Evolutionary conservation across 176 grass and related monocot genomes (phyloP).

Genomic region (Miscanthus lutarioriparius): DNA sequence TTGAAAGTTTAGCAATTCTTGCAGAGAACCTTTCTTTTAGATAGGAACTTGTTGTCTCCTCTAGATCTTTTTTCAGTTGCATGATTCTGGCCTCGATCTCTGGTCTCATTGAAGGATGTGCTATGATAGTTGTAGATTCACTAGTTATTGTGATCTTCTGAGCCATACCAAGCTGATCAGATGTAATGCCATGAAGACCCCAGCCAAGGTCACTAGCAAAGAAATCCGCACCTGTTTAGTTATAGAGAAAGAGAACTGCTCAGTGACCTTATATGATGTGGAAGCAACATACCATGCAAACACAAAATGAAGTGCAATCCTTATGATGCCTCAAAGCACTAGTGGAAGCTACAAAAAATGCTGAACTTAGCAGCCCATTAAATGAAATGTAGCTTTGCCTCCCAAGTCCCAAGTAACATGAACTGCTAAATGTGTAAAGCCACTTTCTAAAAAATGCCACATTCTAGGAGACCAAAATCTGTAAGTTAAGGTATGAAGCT

Average conservation of each 20-base stretch:
- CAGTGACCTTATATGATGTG: background rate
- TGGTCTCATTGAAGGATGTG: constrained; percentile 79
- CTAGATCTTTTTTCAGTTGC: constrained; percentile 90
- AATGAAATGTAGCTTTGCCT: background rate
- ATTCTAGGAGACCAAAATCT: background rate
- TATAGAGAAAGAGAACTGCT: constrained; percentile 28
- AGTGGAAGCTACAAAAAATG: constrained; percentile 9
- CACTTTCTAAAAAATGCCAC: background rate
- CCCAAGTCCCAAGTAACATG: background rate
- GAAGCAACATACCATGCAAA: background rate
- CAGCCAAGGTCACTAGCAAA: constrained; percentile 84
- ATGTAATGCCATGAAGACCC: constrained; percentile 70
- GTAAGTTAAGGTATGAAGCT: background rate
- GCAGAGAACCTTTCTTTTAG: constrained; percentile 66
- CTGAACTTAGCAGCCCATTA: background rate
- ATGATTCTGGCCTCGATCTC: constrained; percentile 95
- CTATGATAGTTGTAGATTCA: constrained; percentile 83
- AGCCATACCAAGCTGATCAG: constrained; percentile 92
- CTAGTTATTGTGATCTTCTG: constrained; percentile 85
- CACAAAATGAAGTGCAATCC: background rate
- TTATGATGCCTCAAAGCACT: constrained; percentile 6
- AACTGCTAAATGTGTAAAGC: constrained; percentile 12
- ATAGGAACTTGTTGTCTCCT: constrained; percentile 57
- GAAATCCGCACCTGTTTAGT: constrained; percentile 87
- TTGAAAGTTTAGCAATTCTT: constrained; percentile 89